Evolutionary conservation across 306 rosid genomes (phyloP).

Genomic region (Medicago arabica): DNA sequence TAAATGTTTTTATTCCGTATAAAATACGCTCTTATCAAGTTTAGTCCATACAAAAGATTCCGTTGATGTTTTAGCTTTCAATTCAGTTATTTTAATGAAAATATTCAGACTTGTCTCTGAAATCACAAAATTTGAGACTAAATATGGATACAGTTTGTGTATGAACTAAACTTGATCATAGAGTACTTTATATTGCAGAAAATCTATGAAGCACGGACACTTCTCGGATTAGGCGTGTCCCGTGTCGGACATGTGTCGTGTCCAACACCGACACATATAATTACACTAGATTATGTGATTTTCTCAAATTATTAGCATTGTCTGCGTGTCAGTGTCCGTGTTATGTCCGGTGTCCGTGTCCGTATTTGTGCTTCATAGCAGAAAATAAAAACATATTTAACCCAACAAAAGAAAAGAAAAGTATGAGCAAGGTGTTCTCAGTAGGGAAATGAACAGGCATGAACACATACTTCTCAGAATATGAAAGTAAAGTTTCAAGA

Average conservation of each 20-base stretch:
- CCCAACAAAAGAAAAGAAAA: conserved; percentile 22
- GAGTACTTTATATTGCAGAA: background rate
- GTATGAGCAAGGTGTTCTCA: conserved; percentile 25
- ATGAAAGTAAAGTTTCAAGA: conserved; percentile 26
- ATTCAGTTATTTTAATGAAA: background rate
- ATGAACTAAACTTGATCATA: background rate
- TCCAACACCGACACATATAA: too few species aligned
- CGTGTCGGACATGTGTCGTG: too few species aligned
- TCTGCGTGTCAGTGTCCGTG: too few species aligned
- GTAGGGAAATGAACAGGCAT: conserved; percentile 20
- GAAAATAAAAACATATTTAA: conserved; percentile 2
- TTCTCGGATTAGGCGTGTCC: too few species aligned
- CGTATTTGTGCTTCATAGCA: too few species aligned
- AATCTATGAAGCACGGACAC: too few species aligned
- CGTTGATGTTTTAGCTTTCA: background rate
- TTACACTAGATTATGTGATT: too few species aligned
- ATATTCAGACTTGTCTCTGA: background rate
- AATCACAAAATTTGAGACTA: background rate
- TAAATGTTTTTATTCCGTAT: background rate
- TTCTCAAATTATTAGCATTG: too few species aligned
- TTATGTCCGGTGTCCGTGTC: too few species aligned
- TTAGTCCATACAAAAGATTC: background rate
- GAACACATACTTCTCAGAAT: conserved; percentile 20
- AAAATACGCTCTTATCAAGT: background rate
- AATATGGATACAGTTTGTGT: background rate